phyloP scores from a whole-genome alignment of 495 filamentous ascomycete species.

The Astrothelium subdiscretum region DNA sequence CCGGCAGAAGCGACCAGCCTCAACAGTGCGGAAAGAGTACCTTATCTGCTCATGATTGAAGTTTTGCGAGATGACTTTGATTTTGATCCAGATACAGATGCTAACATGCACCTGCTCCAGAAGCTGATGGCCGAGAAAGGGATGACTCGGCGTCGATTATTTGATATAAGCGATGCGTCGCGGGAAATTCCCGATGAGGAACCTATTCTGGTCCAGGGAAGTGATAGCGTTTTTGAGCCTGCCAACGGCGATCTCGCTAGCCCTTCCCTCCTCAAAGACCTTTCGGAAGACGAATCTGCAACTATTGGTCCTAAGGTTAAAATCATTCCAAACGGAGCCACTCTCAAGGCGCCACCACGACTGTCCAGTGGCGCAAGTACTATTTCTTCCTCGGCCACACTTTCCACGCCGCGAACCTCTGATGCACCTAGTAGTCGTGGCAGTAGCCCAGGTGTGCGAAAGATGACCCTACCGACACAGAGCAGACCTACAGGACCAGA shows the following conservation, averaged over 20 bases:
- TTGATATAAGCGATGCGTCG: constrained; percentile 50
- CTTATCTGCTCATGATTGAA: constrained; percentile 67
- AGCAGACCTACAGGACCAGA: constrained; percentile 29
- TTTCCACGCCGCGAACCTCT: constrained; percentile 49
- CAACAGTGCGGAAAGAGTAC: constrained; percentile 69
- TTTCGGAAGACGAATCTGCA: constrained; percentile 26
- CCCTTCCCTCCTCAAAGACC: constrained; percentile 48
- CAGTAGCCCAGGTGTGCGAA: constrained; percentile 45
- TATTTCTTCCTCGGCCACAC: constrained; percentile 35
- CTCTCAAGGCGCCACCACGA: constrained; percentile 13
- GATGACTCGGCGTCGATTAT: constrained; percentile 46
- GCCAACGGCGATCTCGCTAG: constrained; percentile 58
- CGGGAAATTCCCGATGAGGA: constrained; percentile 26
- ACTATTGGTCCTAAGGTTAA: constrained; percentile 3
- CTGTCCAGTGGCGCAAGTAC: constrained; percentile 43
- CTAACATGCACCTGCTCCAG: constrained; percentile 50
- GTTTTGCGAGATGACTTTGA: constrained; percentile 62
- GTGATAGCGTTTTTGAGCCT: constrained; percentile 70
- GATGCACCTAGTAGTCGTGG: constrained; percentile 46
- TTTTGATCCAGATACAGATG: constrained; percentile 54
- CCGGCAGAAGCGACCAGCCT: constrained; percentile 67
- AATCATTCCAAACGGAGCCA: not conserved
- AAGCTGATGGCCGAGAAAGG: constrained; percentile 52
- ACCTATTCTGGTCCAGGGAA: constrained; percentile 29
- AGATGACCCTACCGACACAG: constrained; percentile 35